Conservation (phyloP, 257 asterid genomes). For the Solanum ossicruentum region DNA sequence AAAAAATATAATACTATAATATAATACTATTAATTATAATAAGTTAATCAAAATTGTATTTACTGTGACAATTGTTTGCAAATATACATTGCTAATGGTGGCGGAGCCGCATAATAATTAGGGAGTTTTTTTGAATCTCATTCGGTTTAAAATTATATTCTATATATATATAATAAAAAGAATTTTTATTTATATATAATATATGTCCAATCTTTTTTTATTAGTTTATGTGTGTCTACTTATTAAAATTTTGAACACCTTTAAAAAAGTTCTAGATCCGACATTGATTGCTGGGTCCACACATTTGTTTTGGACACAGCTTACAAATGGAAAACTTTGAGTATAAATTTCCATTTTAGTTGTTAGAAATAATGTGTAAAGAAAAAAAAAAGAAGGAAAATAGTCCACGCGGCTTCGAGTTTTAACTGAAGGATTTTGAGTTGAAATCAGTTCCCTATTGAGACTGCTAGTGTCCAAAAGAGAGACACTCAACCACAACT, state of each 20-base stretch:
- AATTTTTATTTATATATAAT: too few relatives aligned
- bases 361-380: not conserved
- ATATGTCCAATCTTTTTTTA: too few relatives aligned
- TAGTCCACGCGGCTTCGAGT: not conserved
- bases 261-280: too few relatives aligned
- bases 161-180: too few relatives aligned
- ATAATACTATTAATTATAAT: not conserved
- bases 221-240: too few relatives aligned
- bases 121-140: too few relatives aligned
- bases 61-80: not conserved
- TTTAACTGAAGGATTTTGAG: not conserved
- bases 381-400: not conserved
- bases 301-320: not conserved
- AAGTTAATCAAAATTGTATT: not conserved
- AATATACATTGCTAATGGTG: not conserved
- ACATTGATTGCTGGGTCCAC: not conserved
- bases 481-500: not conserved
- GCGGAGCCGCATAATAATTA: too few relatives aligned
- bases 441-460: not conserved
- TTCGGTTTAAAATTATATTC: too few relatives aligned
- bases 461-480: not conserved
- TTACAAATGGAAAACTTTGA: not conserved
- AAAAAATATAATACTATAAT: not conserved
- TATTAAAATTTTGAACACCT: too few relatives aligned
- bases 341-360: not conserved